A percentile compares a stretch with the other conserved stretches of the same genome.
Conservation (phyloP, 495 filamentous ascomycete species). For the Trypethelium eluteriae region DNA sequence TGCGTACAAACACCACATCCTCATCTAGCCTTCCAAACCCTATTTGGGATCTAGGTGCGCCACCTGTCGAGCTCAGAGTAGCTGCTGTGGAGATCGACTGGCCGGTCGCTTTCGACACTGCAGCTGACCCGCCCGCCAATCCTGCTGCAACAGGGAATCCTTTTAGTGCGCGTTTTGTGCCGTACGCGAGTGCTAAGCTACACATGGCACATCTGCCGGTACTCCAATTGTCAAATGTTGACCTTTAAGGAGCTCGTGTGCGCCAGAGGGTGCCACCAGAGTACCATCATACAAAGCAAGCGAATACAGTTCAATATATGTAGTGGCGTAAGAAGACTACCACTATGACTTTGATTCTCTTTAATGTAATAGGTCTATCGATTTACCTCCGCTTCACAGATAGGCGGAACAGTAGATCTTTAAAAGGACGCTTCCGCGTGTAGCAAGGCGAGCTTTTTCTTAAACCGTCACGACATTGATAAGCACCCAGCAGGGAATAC, state of each 20-base stretch:
- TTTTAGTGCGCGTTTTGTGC: conserved; percentile 43
- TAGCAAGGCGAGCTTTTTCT: too few species aligned
- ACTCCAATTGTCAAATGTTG: conserved; percentile 9
- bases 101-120: conserved; percentile 37
- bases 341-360: too few species aligned
- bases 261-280: too few species aligned
- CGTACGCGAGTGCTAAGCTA: conserved; percentile 51
- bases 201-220: conserved; percentile 53
- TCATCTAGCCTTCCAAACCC: conserved; percentile 37
- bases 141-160: conserved; percentile 29
- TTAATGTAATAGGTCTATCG: too few species aligned
- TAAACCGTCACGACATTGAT: too few species aligned
- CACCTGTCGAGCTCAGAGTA: conserved; percentile 45
- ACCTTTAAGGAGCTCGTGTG: background rate
- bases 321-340: too few species aligned
- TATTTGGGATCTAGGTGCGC: conserved; percentile 43
- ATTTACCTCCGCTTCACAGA: too few species aligned
- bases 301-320: too few species aligned
- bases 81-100: conserved; percentile 49
- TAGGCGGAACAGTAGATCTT: too few species aligned
- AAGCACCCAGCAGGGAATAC: too few species aligned
- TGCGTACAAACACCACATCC: conserved; percentile 16
- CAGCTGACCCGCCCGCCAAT: conserved; percentile 40
- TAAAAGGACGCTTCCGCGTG: too few species aligned
- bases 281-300: too few species aligned